Percentiles rank a stretch among this genome's conserved stretches.
These are phyloP conservation scores for Triticum turgidum DNA, from an alignment of 176 grass and related monocot genomes.

Conservation along the genomic window DNA sequence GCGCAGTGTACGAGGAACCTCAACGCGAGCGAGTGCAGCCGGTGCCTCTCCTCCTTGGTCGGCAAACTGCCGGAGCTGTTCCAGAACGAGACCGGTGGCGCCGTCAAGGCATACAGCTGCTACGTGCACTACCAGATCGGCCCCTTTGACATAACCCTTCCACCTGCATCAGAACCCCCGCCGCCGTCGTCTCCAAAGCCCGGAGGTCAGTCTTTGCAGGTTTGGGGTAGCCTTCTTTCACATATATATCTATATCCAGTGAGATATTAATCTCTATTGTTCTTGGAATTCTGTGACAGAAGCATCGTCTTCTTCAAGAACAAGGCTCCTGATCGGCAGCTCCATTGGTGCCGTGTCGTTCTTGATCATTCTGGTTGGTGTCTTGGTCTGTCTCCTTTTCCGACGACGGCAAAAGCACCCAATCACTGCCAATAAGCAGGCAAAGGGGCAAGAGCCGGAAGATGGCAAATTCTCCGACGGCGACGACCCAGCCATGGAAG, in stretches of 20 bases:
- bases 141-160: not conserved
- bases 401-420: not conserved
- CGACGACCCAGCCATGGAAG: not conserved
- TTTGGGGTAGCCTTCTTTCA: not conserved
- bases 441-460: not conserved
- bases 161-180: fast-evolving
- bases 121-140: not conserved
- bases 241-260: not conserved
- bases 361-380: not conserved
- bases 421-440: not conserved
- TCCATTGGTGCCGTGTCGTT: not conserved
- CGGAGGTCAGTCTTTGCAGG: not conserved
- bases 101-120: constrained; percentile 37
- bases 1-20: constrained; percentile 55
- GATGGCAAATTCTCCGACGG: not conserved
- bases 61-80: not conserved
- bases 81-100: not conserved
- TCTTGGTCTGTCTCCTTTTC: constrained; percentile 5
- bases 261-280: not conserved
- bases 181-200: not conserved
- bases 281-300: not conserved
- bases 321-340: constrained; percentile 1
- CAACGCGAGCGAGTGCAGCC: not conserved
- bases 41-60: constrained; percentile 15
- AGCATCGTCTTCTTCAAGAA: not conserved